Conservation (phyloP, 345 rosid species). For the Eucalyptus decipiens region DNA sequence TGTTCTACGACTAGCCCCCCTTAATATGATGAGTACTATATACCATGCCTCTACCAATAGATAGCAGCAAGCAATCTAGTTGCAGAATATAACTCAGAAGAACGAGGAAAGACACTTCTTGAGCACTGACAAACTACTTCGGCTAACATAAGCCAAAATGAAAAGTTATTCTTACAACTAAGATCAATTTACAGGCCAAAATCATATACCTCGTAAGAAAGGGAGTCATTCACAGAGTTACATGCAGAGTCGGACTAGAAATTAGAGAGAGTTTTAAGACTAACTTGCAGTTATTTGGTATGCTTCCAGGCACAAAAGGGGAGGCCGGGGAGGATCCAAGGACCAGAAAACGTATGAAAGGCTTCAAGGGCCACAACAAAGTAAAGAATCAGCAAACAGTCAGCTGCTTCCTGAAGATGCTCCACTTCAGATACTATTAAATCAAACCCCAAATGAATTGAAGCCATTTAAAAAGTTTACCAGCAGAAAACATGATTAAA, state of each 20-base stretch:
- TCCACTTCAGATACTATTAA: neutral
- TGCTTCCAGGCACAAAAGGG: neutral
- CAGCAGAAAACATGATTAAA: neutral
- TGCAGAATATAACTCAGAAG: neutral
- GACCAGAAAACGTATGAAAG: neutral
- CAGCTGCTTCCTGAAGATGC: neutral
- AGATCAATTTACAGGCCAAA: neutral
- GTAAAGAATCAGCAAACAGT: neutral
- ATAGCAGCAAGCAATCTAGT: neutral
- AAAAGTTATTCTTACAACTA: neutral
- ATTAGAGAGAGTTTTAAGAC: neutral
- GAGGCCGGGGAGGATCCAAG: neutral
- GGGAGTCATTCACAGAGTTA: neutral
- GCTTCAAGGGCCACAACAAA: neutral
- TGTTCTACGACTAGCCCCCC: neutral
- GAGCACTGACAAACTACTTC: neutral
- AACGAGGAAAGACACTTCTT: neutral
- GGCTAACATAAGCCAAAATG: neutral
- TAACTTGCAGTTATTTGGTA: neutral
- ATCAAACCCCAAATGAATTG: neutral
- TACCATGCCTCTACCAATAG: neutral
- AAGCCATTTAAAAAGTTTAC: neutral
- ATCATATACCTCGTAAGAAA: neutral
- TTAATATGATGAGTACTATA: neutral
- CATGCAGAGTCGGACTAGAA: neutral